These are phyloP conservation scores for Tolypocladium pustulatum DNA, from an alignment of 2,329 filamentous ascomycete species.

Conservation along the genomic window DNA sequence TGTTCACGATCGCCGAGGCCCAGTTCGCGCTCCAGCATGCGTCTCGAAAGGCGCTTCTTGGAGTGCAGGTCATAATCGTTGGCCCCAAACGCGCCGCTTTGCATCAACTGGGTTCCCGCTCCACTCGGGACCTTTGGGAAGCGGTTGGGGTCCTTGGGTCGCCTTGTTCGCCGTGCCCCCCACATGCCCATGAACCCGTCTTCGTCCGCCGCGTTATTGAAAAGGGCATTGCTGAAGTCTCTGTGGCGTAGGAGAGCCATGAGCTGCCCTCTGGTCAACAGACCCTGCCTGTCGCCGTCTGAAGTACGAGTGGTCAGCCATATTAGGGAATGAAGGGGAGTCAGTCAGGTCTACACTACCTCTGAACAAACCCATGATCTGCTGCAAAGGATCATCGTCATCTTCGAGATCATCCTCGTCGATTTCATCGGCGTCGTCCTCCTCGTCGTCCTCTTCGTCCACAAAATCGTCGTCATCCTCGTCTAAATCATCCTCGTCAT, in stretches of 20 bases:
- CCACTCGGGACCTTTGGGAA: conserved; percentile 82
- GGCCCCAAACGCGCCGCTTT: conserved; percentile 67
- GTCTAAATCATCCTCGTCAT: conserved; percentile 12
- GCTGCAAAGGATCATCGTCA: conserved; percentile 21
- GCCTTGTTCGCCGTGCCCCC: conserved; percentile 31
- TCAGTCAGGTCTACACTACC: conserved; percentile 11
- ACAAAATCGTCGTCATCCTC: conserved; percentile 9
- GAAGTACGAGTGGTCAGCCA: background rate
- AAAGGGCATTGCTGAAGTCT: conserved; percentile 24
- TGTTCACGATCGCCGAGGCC: conserved; percentile 54
- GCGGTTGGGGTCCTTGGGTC: conserved; percentile 38
- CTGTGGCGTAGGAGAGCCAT: conserved; percentile 28
- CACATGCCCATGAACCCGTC: conserved; percentile 25
- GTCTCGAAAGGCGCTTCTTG: conserved; percentile 53
- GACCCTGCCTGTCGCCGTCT: conserved; percentile 15
- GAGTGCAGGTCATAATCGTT: conserved; percentile 44
- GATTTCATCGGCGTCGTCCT: conserved; percentile 11
- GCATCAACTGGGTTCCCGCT: conserved; percentile 68
- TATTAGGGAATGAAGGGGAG: background rate
- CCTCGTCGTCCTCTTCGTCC: background rate
- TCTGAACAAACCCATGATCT: conserved; percentile 20
- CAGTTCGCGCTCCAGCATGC: conserved; percentile 73
- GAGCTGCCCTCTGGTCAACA: conserved; percentile 26
- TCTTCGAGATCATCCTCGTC: conserved; percentile 1
- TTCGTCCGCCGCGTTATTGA: conserved; percentile 26